A percentile compares a stretch with the other conserved stretches of the same genome.
phyloP scores from a whole-genome alignment of 352 stramenopile genomes.

The Globisporangium solare region DNA sequence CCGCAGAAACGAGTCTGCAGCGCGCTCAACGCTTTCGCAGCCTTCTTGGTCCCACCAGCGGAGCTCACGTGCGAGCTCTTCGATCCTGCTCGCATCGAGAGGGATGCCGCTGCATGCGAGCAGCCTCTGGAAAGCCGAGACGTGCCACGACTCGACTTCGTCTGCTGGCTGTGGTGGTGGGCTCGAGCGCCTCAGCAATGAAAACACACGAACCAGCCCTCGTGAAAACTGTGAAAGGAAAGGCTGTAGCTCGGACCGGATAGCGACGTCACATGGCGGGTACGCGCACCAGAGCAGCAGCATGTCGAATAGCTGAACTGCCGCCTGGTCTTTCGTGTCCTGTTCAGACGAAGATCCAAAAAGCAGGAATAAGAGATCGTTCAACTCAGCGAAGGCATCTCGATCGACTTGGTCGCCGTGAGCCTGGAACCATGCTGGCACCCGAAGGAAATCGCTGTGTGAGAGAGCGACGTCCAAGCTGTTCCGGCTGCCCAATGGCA shows the following conservation, averaged over 20 bases:
- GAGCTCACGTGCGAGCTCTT: not conserved
- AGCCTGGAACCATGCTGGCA: constrained; percentile 44
- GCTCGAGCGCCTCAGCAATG: constrained; percentile 16
- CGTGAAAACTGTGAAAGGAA: constrained; percentile 35
- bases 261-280: constrained; percentile 19
- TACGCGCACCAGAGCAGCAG: constrained; percentile 34
- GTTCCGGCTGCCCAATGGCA: not conserved
- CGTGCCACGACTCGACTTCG: too few species aligned
- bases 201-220: constrained; percentile 34
- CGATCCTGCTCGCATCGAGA: not conserved
- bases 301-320: constrained; percentile 16
- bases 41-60: not conserved
- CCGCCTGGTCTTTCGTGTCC: not conserved
- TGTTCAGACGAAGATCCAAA: constrained; percentile 12
- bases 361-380: constrained; percentile 34
- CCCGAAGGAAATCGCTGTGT: constrained; percentile 20
- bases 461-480: constrained; percentile 12
- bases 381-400: constrained; percentile 10
- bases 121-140: too few species aligned
- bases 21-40: not conserved
- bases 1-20: constrained; percentile 18
- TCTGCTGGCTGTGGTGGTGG: not conserved
- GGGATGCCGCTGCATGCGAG: not conserved
- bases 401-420: not conserved
- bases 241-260: constrained; percentile 27